Evolutionary conservation across 768 basidiomycete species (phyloP), one percentile per base, ranked within the genome.

Genomic region (Mycena filopes): DNA sequence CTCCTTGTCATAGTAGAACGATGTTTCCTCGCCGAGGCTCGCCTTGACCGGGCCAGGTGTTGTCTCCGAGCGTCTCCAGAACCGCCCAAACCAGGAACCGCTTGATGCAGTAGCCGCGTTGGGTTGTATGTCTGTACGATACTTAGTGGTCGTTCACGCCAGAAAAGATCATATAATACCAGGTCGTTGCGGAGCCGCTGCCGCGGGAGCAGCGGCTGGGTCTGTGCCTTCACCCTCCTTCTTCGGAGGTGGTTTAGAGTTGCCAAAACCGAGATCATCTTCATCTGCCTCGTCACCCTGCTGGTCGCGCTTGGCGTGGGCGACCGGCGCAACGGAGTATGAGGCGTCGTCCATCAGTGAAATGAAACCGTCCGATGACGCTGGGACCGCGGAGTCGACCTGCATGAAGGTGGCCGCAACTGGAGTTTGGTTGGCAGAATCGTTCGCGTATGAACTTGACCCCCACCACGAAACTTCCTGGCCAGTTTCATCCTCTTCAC

Each of bases 1-100:
- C n/a, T 98, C 95, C 71, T 92, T 90, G 74, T 99, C 98, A 74
- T 93, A 99, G 72, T 94, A 92, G 81, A 99, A 97, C 28, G 89
- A 82, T 21, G 77, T 95, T 74, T 96, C 89, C 70, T 99, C 95
- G 10, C 98, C 98, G 26, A 99, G 86, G 70, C 91, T 99, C 21
- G 97, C 98, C 74, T 89, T 93, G 60, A 97, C 80, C 3, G 97
- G 96, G 11, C 84, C 94, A 11, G 88, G 81, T 8, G 81, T 69
- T 5, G 83, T 70, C 18, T 90, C 89, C 20, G 83, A 79, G 53
- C 89, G 87, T 71, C 85, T 92, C 89, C 93, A 97, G 80, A 90
- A 88, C 38, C 92, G 85, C 60, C 90, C 88, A 26, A 98, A 77
- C 96, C 96, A 98, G 4, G 89, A 89, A 15, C 88, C 82, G 25